phyloP scores from a whole-genome alignment of 306 rosid species.

The Vigna trinervia region DNA sequence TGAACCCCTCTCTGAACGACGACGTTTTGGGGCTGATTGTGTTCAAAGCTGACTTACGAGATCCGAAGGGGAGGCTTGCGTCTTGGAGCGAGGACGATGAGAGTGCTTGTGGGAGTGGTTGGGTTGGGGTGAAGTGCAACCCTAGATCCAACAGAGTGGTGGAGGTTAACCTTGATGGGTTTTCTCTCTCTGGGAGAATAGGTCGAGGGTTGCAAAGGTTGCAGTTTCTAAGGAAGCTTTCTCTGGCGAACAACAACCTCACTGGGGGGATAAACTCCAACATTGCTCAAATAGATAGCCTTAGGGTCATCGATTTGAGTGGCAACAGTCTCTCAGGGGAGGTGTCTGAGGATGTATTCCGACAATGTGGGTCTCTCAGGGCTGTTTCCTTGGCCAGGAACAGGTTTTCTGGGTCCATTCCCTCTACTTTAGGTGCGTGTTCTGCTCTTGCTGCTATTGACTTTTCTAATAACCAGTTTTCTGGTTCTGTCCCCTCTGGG shows the following conservation, averaged over 20 bases:
- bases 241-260: slow-evolving; percentile 78
- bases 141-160: slow-evolving; percentile 90
- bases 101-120: slow-evolving; percentile 62
- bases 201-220: slow-evolving; percentile 84
- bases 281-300: slow-evolving; percentile 69
- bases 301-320: slow-evolving; percentile 81
- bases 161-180: slow-evolving; percentile 84
- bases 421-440: slow-evolving; percentile 75
- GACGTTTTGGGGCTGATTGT: slow-evolving; percentile 95
- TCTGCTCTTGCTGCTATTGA: slow-evolving; percentile 68
- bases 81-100: slow-evolving; percentile 96
- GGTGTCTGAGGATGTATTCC: slow-evolving; percentile 73
- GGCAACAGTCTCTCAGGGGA: slow-evolving; percentile 74
- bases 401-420: slow-evolving; percentile 73
- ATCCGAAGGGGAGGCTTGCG: slow-evolving; percentile 71
- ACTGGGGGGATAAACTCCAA: slow-evolving; percentile 73
- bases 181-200: slow-evolving; percentile 77
- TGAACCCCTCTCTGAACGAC: slow-evolving; percentile 88
- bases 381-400: slow-evolving; percentile 70
- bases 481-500: slow-evolving; percentile 70
- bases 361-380: slow-evolving; percentile 95
- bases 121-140: slow-evolving; percentile 87
- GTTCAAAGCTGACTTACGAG: slow-evolving; percentile 88
- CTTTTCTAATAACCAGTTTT: slow-evolving; percentile 75
- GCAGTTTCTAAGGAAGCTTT: slow-evolving; percentile 72